Evolutionary conservation across 176 grass and related monocot species (phyloP).

Genomic region (Secale cereale): DNA sequence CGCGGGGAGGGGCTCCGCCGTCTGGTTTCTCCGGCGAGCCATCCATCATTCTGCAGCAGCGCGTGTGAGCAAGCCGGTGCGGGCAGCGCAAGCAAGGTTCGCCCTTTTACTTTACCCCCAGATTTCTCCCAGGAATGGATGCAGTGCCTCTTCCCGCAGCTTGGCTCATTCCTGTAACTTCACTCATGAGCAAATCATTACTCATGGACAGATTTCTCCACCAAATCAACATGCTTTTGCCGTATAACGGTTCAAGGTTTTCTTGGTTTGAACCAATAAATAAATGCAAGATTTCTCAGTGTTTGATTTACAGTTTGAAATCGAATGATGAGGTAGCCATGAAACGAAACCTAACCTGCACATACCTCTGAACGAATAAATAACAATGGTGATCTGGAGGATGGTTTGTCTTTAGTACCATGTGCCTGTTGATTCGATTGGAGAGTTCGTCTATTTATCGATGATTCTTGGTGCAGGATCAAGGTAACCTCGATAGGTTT

Average conservation of each 20-base stretch:
- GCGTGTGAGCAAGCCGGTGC: not conserved
- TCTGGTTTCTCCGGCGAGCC: not conserved
- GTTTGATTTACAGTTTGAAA: not conserved
- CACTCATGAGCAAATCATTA: not conserved
- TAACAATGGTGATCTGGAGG: not conserved
- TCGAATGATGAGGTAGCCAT: not conserved
- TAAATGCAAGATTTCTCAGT: not conserved
- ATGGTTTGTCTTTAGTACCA: not conserved
- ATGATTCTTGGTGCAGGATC: constrained; percentile 22
- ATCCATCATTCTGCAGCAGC: not conserved
- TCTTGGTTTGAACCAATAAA: not conserved
- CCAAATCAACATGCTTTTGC: not conserved
- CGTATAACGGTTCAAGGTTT: not conserved
- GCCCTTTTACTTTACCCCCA: not conserved
- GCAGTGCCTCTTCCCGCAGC: not conserved
- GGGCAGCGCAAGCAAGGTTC: constrained; percentile 18
- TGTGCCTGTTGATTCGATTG: not conserved
- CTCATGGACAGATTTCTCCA: not conserved
- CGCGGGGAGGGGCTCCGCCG: not conserved
- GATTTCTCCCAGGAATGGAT: not conserved
- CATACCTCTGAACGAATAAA: not conserved
- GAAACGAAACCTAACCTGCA: not conserved
- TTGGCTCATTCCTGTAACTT: too few species aligned
- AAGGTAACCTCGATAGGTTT: constrained; percentile 26
- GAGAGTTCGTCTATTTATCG: not conserved